phyloP scores from a whole-genome alignment of 768 basidiomycete species.

The Agaricus blazei region DNA sequence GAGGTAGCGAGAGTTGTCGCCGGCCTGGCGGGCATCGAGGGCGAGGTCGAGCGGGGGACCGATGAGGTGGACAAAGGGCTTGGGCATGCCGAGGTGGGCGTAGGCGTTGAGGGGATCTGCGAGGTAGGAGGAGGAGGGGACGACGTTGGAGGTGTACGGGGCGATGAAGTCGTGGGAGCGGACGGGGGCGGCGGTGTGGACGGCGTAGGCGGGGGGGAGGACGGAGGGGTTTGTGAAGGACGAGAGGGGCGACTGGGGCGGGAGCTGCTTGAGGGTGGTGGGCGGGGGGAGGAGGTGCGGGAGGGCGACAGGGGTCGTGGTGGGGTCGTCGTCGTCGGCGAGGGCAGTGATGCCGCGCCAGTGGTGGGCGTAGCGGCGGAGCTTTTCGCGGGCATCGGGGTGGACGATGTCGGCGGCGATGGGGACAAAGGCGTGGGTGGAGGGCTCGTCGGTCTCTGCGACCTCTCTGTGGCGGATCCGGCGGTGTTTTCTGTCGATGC shows the following conservation, averaged over 20 bases:
- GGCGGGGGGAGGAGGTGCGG: slow-evolving; percentile 15
- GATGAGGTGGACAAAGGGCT: slow-evolving; percentile 76
- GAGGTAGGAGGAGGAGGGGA: slow-evolving; percentile 65
- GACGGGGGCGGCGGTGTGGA: slow-evolving; percentile 61
- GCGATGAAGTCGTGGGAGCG: slow-evolving; percentile 52
- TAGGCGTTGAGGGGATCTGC: slow-evolving; percentile 85
- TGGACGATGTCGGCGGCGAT: slow-evolving; percentile 43
- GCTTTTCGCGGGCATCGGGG: slow-evolving; percentile 36
- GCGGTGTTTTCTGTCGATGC: slow-evolving; percentile 18
- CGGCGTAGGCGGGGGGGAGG: slow-evolving; percentile 53
- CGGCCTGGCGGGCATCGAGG: slow-evolving; percentile 72
- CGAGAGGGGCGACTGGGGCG: slow-evolving; percentile 29
- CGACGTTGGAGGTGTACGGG: slow-evolving; percentile 58
- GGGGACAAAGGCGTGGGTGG: slow-evolving; percentile 39
- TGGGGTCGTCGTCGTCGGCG: slow-evolving; percentile 7
- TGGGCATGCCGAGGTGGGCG: slow-evolving; percentile 74
- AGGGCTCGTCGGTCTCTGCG: slow-evolving; percentile 44
- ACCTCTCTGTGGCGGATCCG: slow-evolving; percentile 36
- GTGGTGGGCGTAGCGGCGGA: slow-evolving; percentile 53
- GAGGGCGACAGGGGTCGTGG: slow-evolving; percentile 9
- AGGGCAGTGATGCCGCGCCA: slow-evolving; percentile 67
- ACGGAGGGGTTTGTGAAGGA: slow-evolving; percentile 35
- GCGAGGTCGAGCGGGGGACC: slow-evolving; percentile 75
- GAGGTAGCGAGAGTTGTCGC: slow-evolving; percentile 59
- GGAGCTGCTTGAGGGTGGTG: slow-evolving; percentile 10